phyloP scores from a whole-genome alignment of 495 filamentous ascomycete genomes.

The Penicillium antarcticum region DNA sequence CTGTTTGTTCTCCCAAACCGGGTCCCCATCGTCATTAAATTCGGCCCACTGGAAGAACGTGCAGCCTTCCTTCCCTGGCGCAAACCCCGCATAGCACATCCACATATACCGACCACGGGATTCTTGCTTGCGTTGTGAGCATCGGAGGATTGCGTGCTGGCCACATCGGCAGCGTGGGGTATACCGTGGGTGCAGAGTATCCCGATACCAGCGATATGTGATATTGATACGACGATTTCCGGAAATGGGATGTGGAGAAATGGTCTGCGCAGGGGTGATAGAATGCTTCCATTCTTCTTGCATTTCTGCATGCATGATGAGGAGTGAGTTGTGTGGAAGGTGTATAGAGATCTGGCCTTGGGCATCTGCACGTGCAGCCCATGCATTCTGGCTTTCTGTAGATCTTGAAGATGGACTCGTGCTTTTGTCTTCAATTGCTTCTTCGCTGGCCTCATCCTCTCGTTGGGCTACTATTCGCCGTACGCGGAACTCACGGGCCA shows the following conservation, averaged over 20 bases:
- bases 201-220: slow-evolving; percentile 85
- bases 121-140: slow-evolving; percentile 71
- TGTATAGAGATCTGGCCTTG: slow-evolving; percentile 88
- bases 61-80: slow-evolving; percentile 73
- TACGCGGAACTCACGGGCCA: slow-evolving; percentile 86
- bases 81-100: slow-evolving; percentile 82
- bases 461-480: slow-evolving; percentile 64
- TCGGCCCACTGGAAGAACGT: slow-evolving; percentile 85
- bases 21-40: slow-evolving; percentile 84
- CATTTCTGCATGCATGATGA: slow-evolving; percentile 92
- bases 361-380: slow-evolving; percentile 46
- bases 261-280: slow-evolving; percentile 66
- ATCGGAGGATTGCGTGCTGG: slow-evolving; percentile 69
- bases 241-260: slow-evolving; percentile 78
- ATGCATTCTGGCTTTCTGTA: slow-evolving; percentile 8
- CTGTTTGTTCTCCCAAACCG: slow-evolving; percentile 51
- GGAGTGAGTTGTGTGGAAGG: slow-evolving; percentile 87
- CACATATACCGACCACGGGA: slow-evolving; percentile 84
- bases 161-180: slow-evolving; percentile 61
- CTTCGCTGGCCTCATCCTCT: slow-evolving; percentile 25
- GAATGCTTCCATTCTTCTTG: slow-evolving; percentile 58
- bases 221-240: slow-evolving; percentile 83
- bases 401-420: not conserved
- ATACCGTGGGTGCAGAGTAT: slow-evolving; percentile 66
- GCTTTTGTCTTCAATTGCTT: slow-evolving; percentile 4